A percentile compares a stretch with the other conserved stretches of the same genome.
Evolutionary conservation across 768 basidiomycete genomes (phyloP).

Genomic region (Boletus bicolor): DNA sequence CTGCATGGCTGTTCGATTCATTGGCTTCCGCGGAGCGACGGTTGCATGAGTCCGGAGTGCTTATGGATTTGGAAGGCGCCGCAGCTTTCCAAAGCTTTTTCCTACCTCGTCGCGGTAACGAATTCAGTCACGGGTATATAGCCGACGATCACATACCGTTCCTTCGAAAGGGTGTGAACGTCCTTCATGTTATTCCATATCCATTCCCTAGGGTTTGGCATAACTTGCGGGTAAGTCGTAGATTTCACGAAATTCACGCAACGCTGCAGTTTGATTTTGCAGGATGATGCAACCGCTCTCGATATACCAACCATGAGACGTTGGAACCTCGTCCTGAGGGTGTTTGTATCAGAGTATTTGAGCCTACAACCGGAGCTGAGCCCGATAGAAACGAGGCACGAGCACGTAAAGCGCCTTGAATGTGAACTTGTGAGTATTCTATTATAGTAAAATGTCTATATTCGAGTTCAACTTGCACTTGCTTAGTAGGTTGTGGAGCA

Average conservation of each 20-base stretch:
- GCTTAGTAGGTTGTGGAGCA: constrained; percentile 18
- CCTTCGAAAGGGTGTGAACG: constrained; percentile 72
- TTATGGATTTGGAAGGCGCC: constrained; percentile 45
- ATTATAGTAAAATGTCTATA: not conserved
- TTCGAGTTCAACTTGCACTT: not conserved
- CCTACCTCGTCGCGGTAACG: constrained; percentile 39
- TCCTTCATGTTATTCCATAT: constrained; percentile 85
- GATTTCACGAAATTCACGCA: not conserved
- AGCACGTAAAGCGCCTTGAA: constrained; percentile 35
- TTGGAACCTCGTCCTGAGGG: constrained; percentile 86
- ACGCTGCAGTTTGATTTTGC: constrained; percentile 4
- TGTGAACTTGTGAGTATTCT: constrained; percentile 46
- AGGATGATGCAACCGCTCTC: constrained; percentile 90
- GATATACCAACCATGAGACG: constrained; percentile 81
- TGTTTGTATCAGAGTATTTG: constrained; percentile 90
- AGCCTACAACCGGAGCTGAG: constrained; percentile 53
- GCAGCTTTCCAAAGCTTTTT: constrained; percentile 65
- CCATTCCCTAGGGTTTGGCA: constrained; percentile 95
- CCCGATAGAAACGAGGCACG: constrained; percentile 23
- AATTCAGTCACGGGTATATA: constrained; percentile 54
- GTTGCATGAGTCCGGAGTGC: constrained; percentile 62
- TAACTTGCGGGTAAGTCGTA: constrained; percentile 54
- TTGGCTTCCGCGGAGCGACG: constrained; percentile 70
- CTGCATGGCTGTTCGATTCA: constrained; percentile 89
- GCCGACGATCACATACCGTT: constrained; percentile 97